A percentile compares a stretch with the other conserved stretches of the same genome.
Evolutionary conservation across 2,329 filamentous ascomycete genomes (phyloP).

Genomic region (Hypoxylon sp.): DNA sequence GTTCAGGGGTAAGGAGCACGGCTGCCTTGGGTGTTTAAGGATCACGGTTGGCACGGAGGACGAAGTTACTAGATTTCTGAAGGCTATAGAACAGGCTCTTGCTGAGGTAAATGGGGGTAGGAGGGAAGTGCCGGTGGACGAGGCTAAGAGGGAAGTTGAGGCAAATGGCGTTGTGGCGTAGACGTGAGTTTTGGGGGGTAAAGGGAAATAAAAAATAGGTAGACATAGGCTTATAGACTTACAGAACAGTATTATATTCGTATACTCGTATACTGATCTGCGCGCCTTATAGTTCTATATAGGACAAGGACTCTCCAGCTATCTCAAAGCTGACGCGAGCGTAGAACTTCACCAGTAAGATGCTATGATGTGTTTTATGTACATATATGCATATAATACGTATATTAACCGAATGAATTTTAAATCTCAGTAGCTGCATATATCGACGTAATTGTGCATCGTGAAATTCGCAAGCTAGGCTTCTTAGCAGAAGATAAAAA

Average conservation of each 20-base stretch:
- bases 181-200: slow-evolving; percentile 18
- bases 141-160: slow-evolving; percentile 56
- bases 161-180: slow-evolving; percentile 58
- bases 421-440: slow-evolving; percentile 22
- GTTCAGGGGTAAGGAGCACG: slow-evolving; percentile 92
- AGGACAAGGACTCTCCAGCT: background rate
- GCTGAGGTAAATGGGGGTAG: slow-evolving; percentile 60
- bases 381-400: slow-evolving; percentile 23
- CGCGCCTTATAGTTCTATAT: background rate
- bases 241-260: background rate
- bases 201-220: background rate
- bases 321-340: background rate
- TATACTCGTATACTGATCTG: background rate
- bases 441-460: slow-evolving; percentile 36
- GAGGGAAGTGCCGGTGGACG: slow-evolving; percentile 47
- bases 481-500: slow-evolving; percentile 2
- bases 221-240: slow-evolving; percentile 9
- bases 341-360: background rate
- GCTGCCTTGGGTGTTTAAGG: slow-evolving; percentile 88
- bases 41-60: slow-evolving; percentile 93
- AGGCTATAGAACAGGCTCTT: slow-evolving; percentile 71
- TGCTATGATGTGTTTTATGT: slow-evolving; percentile 16
- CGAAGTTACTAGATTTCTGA: slow-evolving; percentile 85
- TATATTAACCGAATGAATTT: background rate
- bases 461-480: slow-evolving; percentile 22